Base-by-base conservation (phyloP, 2,329 filamentous ascomycete species). In the Plectosphaerella sp. region DNA sequence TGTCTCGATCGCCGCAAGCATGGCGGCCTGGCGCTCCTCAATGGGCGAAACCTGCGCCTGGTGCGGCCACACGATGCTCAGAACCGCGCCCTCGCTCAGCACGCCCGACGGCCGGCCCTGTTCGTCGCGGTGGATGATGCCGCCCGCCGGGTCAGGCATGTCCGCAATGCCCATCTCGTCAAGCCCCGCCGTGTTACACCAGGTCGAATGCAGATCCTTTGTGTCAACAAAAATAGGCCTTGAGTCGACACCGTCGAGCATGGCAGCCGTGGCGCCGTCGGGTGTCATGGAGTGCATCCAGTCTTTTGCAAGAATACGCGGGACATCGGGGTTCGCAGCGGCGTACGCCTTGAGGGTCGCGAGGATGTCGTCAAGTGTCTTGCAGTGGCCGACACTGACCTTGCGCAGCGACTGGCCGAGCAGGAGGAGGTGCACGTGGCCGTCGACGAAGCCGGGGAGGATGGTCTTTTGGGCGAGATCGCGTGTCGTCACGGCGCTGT, bases 371-470 rank as follows among this genome's bases (percentile, higher is more conserved):
- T 69, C 69, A 1, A 81, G 61, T 46, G 65, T 70, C 55, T 71
- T 71, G 61, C 79, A 81, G 15, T 68, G 64, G 18, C 76, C 72
- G 2, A 83, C 64, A 20, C 69, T 66, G 18, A 80, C 67, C 59
- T 82, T 82, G 25, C 68, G 72, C 16, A 83, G 68, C 0, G 77
- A 74, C 55, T 81, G 77, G 1, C 79, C 80, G 1, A 81, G 68
- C 10, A 79, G 67, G 0, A 83, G 68, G 10, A 83, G 69, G 58
- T 83, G 80, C 64, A 81, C 72, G 54, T 83, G 80, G 6, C 77
- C 78, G 53, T 83, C 80, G 39, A 83, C 75, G 64, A 83, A 83
- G 14, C 79, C 74, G 0, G 80, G 79, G 2, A 83, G 67, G 3
- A 83, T 66, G 2, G 69, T 71, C 20, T 60, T 61, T 1, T 69